Percentiles rank a stretch among this genome's conserved stretches.
Conservation (phyloP, 176 grass and related monocot species). For the Avena insularis region DNA sequence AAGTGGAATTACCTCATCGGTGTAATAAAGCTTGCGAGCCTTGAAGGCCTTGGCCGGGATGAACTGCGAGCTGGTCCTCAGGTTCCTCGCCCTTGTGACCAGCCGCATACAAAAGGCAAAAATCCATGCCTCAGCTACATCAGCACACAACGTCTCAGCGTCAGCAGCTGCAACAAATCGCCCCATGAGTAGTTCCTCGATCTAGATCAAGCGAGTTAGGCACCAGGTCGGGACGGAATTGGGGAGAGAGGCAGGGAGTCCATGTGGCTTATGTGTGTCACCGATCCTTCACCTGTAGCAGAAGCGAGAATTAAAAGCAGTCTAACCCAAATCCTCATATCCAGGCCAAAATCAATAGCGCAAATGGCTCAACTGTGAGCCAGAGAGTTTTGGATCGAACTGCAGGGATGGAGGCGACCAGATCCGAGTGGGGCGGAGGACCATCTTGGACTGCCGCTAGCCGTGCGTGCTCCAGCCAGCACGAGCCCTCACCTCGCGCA, state of each 20-base stretch:
- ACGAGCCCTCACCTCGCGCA: too few relatives aligned
- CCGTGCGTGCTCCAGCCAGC: too few relatives aligned
- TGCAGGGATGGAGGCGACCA: too few relatives aligned
- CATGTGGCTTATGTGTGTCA: too few relatives aligned
- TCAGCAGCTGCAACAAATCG: background rate
- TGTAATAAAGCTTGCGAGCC: slow-evolving; percentile 78
- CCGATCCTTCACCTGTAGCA: too few relatives aligned
- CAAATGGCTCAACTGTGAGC: too few relatives aligned
- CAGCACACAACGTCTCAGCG: background rate
- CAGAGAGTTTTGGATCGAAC: too few relatives aligned
- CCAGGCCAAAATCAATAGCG: too few relatives aligned
- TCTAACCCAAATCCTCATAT: too few relatives aligned
- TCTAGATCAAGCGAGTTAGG: slow-evolving; percentile 42
- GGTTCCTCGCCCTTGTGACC: slow-evolving; percentile 87
- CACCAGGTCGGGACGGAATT: slow-evolving; percentile 38
- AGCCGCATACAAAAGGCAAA: slow-evolving; percentile 59
- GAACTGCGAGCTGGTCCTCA: slow-evolving; percentile 71
- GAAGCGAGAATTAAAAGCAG: too few relatives aligned
- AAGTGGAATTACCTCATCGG: slow-evolving; percentile 76
- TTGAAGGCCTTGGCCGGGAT: slow-evolving; percentile 91
- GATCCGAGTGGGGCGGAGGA: too few relatives aligned
- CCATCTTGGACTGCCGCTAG: too few relatives aligned
- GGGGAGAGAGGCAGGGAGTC: background rate
- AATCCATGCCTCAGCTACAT: slow-evolving; percentile 19
- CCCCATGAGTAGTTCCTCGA: background rate